These are phyloP conservation scores for Nothopassalora personata DNA, from an alignment of 2,329 filamentous ascomycete species.

Conservation along the genomic window DNA sequence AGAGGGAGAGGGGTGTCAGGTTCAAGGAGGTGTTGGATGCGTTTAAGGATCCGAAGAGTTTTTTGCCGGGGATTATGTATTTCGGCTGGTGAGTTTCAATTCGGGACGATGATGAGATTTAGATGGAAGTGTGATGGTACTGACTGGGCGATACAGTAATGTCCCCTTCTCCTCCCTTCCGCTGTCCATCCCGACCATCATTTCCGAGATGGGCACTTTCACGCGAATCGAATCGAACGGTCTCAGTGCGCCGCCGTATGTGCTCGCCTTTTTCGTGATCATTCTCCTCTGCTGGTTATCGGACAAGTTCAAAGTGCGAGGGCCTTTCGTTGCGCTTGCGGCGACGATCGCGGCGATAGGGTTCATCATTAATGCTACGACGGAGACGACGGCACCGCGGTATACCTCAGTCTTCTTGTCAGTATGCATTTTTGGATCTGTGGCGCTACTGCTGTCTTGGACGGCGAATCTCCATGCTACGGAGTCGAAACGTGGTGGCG, in stretches of 20 bases:
- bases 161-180: slow-evolving; percentile 57
- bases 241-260: slow-evolving; percentile 38
- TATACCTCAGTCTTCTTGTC: slow-evolving; percentile 38
- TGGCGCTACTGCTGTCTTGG: slow-evolving; percentile 36
- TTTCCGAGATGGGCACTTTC: slow-evolving; percentile 58
- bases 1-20: slow-evolving; percentile 16
- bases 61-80: slow-evolving; percentile 19
- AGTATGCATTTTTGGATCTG: slow-evolving; percentile 37
- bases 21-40: slow-evolving; percentile 17
- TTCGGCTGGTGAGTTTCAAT: slow-evolving; percentile 18
- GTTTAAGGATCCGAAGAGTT: slow-evolving; percentile 20
- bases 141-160: slow-evolving; percentile 35
- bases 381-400: slow-evolving; percentile 29
- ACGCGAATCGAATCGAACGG: slow-evolving; percentile 34
- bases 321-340: slow-evolving; percentile 36
- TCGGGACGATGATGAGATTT: neutral
- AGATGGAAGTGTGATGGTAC: neutral
- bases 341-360: slow-evolving; percentile 36
- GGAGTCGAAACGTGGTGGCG: slow-evolving; percentile 36
- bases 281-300: slow-evolving; percentile 35
- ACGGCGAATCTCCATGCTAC: slow-evolving; percentile 36
- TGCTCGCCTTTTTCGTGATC: slow-evolving; percentile 39
- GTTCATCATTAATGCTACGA: slow-evolving; percentile 39
- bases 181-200: slow-evolving; percentile 56
- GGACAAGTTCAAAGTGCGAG: slow-evolving; percentile 35